Conservation (phyloP, 192 early-diverging fungal species). For the Paraglomus brasilianum region DNA sequence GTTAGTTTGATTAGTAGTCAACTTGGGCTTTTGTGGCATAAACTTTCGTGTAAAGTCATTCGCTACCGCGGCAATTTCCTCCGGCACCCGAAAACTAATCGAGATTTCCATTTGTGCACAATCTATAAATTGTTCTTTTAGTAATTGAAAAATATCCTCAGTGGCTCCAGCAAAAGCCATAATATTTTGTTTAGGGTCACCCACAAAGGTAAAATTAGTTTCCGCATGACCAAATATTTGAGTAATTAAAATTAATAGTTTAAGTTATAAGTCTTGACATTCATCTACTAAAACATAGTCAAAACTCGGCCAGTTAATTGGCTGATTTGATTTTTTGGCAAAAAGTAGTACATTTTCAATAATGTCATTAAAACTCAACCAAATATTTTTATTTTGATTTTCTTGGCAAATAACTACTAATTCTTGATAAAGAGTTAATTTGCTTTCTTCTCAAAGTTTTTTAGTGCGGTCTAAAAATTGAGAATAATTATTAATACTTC, state of each 20-base stretch:
- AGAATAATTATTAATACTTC: slow-evolving; percentile 1
- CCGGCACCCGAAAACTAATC: slow-evolving; percentile 9
- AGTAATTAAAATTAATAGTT: slow-evolving; percentile 13
- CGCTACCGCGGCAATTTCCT: slow-evolving; percentile 1
- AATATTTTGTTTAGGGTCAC: slow-evolving; percentile 7
- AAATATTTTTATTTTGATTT: slow-evolving; percentile 1
- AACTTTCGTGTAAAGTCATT: slow-evolving; percentile 10
- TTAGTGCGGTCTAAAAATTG: not conserved
- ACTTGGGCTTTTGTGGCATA: slow-evolving; percentile 8
- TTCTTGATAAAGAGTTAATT: not conserved
- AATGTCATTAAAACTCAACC: slow-evolving; percentile 4
- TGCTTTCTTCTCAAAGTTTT: not conserved
- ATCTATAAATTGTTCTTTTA: slow-evolving; percentile 4
- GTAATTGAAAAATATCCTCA: slow-evolving; percentile 14
- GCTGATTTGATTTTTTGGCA: not conserved
- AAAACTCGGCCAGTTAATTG: slow-evolving; percentile 15
- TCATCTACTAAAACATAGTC: slow-evolving; percentile 25
- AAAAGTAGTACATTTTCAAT: not conserved
- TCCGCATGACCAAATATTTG: slow-evolving; percentile 6
- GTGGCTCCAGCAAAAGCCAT: slow-evolving; percentile 15
- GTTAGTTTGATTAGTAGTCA: slow-evolving; percentile 13
- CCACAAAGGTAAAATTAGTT: slow-evolving; percentile 19
- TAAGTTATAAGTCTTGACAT: slow-evolving; percentile 19
- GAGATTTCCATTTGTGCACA: slow-evolving; percentile 13
- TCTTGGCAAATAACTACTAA: not conserved